phyloP scores from a whole-genome alignment of 345 rosid species.

The Passiflora organensis region DNA sequence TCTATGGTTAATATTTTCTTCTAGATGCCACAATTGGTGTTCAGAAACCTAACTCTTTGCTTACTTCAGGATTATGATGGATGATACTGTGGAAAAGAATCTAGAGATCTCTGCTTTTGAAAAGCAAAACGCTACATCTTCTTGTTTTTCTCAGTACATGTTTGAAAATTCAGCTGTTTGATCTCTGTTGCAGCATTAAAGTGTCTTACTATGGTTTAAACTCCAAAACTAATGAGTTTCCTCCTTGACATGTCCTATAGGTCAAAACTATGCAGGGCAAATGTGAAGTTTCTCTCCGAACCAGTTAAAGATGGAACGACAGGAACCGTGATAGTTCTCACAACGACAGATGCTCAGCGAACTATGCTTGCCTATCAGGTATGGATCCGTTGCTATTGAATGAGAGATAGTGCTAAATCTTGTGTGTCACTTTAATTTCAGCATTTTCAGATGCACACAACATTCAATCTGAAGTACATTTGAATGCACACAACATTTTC shows the following conservation, averaged over 20 bases:
- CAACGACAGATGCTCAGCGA: constrained; percentile 95
- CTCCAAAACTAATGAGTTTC: not conserved
- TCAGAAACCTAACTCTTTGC: too few species aligned
- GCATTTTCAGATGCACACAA: not conserved
- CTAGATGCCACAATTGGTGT: too few species aligned
- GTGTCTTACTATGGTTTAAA: not conserved
- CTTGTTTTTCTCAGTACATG: too few species aligned
- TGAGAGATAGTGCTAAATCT: not conserved
- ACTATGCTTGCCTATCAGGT: constrained; percentile 98
- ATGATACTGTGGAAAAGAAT: too few species aligned
- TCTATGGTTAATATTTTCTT: too few species aligned
- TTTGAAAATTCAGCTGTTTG: not conserved
- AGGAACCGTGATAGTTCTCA: constrained; percentile 94
- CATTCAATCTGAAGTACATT: too few species aligned
- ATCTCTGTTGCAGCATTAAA: not conserved
- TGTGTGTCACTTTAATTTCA: not conserved
- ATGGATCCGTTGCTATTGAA: constrained; percentile 1
- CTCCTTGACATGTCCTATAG: constrained; percentile 26
- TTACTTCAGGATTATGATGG: too few species aligned
- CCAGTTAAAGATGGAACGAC: constrained; percentile 90
- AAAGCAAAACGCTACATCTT: too few species aligned
- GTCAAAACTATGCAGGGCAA: constrained; percentile 69
- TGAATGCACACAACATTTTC: not conserved
- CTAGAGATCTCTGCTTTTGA: too few species aligned
- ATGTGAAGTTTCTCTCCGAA: constrained; percentile 76